A percentile compares a stretch with the other conserved stretches of the same genome.
Evolutionary conservation across 1,139 yeast genomes (phyloP).

Genomic region (Hanseniaspora sp.): DNA sequence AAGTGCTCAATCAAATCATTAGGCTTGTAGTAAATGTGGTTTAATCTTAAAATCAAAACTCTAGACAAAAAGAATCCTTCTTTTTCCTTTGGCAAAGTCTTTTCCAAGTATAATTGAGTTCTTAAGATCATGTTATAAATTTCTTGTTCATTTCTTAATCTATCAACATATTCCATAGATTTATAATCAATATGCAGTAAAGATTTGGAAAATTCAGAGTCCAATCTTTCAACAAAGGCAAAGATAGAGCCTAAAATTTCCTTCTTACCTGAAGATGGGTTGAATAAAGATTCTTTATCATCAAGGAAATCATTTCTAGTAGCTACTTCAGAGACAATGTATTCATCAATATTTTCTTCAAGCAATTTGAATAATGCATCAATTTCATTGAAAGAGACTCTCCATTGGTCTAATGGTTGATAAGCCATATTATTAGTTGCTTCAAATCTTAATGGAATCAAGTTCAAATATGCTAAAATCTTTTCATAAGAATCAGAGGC

Average conservation of each 20-base stretch:
- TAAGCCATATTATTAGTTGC: slow-evolving; percentile 53
- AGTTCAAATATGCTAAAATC: slow-evolving; percentile 66
- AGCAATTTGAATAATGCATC: slow-evolving; percentile 52
- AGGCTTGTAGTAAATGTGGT: slow-evolving; percentile 89
- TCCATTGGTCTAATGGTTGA: slow-evolving; percentile 81
- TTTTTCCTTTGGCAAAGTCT: slow-evolving; percentile 41
- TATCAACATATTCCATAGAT: slow-evolving; percentile 81
- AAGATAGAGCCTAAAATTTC: slow-evolving; percentile 75
- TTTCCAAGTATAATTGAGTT: slow-evolving; percentile 76
- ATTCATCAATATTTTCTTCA: slow-evolving; percentile 47
- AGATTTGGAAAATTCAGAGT: slow-evolving; percentile 85
- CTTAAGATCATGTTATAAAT: slow-evolving; percentile 70
- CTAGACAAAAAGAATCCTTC: slow-evolving; percentile 60
- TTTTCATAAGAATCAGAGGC: slow-evolving; percentile 59
- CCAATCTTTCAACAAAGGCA: slow-evolving; percentile 82
- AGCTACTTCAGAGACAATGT: slow-evolving; percentile 71
- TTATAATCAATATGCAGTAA: slow-evolving; percentile 88
- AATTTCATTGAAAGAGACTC: slow-evolving; percentile 53
- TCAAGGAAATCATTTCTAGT: slow-evolving; percentile 69
- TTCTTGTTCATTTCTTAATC: slow-evolving; percentile 76
- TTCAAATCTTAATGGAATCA: slow-evolving; percentile 84
- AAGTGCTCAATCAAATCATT: slow-evolving; percentile 55
- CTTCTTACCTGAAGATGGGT: slow-evolving; percentile 51
- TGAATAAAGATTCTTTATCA: slow-evolving; percentile 52
- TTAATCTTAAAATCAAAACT: slow-evolving; percentile 72